phyloP scores from a whole-genome alignment of 2,329 filamentous ascomycete species.

The Neofusicoccum sp. region DNA sequence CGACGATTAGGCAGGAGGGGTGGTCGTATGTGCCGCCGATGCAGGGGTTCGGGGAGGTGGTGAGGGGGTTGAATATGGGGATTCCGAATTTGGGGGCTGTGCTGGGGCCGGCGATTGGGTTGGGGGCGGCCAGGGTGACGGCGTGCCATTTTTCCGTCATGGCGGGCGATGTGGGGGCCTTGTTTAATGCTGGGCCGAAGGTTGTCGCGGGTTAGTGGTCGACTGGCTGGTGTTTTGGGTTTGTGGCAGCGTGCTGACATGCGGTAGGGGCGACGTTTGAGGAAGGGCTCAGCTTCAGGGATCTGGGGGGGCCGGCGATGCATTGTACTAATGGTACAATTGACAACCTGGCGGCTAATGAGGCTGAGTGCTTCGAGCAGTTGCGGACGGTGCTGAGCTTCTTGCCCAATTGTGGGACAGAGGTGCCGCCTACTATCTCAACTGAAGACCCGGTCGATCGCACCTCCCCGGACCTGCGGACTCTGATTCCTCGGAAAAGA shows the following conservation, averaged over 20 bases:
- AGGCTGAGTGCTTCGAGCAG: slow-evolving; percentile 62
- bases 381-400: slow-evolving; percentile 57
- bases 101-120: slow-evolving; percentile 61
- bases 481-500: slow-evolving; percentile 57
- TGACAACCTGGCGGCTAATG: slow-evolving; percentile 61
- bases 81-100: slow-evolving; percentile 65
- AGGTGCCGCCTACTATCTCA: slow-evolving; percentile 51
- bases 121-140: slow-evolving; percentile 44
- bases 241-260: not conserved
- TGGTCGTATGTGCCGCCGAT: slow-evolving; percentile 62
- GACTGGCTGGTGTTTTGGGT: not conserved
- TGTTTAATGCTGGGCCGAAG: slow-evolving; percentile 65
- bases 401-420: slow-evolving; percentile 57
- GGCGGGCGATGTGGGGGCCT: slow-evolving; percentile 59
- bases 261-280: slow-evolving; percentile 58
- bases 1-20: slow-evolving; percentile 55
- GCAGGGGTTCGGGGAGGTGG: slow-evolving; percentile 51
- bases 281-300: slow-evolving; percentile 58
- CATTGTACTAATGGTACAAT: slow-evolving; percentile 67
- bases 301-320: slow-evolving; percentile 60
- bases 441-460: slow-evolving; percentile 51
- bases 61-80: slow-evolving; percentile 59
- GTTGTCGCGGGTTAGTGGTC: slow-evolving; percentile 50
- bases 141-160: slow-evolving; percentile 65
- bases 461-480: slow-evolving; percentile 49